A percentile compares a stretch with the other conserved stretches of the same genome.
phyloP scores from a whole-genome alignment of 805 yeast genomes.

The Kodamaea sagamina region DNA sequence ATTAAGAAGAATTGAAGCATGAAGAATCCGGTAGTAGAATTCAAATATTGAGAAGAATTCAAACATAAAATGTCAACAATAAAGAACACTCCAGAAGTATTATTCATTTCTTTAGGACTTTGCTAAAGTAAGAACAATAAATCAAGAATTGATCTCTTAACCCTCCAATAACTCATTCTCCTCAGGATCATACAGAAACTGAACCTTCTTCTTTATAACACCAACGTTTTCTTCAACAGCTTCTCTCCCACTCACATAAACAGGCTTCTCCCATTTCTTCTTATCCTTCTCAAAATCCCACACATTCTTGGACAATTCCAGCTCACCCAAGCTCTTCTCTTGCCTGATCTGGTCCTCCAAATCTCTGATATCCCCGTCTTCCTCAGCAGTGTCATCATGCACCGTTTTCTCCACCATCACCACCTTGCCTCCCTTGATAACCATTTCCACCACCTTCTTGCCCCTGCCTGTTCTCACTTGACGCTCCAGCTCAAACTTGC shows the following conservation, averaged over 20 bases:
- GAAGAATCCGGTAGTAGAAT: too few relatives aligned
- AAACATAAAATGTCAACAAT: too few relatives aligned
- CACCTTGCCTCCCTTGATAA: constrained; percentile 79
- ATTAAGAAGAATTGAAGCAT: too few relatives aligned
- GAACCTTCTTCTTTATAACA: constrained; percentile 26
- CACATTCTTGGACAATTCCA: constrained; percentile 33
- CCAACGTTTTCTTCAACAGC: constrained; percentile 1
- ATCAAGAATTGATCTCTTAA: neutral
- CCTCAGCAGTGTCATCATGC: constrained; percentile 30
- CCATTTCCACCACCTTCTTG: constrained; percentile 71
- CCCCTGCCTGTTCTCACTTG: constrained; percentile 68
- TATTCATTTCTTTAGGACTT: too few relatives aligned
- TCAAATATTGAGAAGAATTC: too few relatives aligned
- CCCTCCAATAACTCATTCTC: constrained; percentile 24
- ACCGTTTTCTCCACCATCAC: constrained; percentile 51
- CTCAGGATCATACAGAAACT: constrained; percentile 23
- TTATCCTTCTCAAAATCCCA: constrained; percentile 67
- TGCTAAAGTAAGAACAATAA: too few relatives aligned
- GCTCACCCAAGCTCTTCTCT: constrained; percentile 29
- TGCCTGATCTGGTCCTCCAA: constrained; percentile 35
- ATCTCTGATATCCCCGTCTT: constrained; percentile 37
- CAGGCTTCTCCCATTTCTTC: constrained; percentile 56
- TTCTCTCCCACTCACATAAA: constrained; percentile 30
- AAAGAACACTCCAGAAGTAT: too few relatives aligned
- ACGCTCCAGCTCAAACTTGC: constrained; percentile 63